phyloP scores from a whole-genome alignment of 2,329 filamentous ascomycete species.

The Pseudocercospora eumusae region DNA sequence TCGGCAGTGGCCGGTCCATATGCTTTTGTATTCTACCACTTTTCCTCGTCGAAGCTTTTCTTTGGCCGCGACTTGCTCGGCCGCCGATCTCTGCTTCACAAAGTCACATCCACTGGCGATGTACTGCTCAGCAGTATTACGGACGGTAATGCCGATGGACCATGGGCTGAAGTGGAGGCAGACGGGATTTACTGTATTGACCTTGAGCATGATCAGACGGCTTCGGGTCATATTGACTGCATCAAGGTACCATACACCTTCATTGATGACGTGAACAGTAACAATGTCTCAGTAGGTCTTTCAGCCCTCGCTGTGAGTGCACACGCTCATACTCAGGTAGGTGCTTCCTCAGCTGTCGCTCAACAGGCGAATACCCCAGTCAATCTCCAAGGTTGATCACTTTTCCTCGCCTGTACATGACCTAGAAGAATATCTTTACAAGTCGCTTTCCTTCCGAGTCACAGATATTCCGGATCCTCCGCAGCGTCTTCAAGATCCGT shows the following conservation, averaged over 20 bases:
- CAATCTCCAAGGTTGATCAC: conserved; percentile 18
- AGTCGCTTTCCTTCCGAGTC: conserved; percentile 45
- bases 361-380: conserved; percentile 28
- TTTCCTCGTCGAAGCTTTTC: conserved; percentile 62
- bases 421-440: conserved; percentile 30
- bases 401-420: conserved; percentile 29
- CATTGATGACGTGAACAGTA: conserved; percentile 8
- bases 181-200: conserved; percentile 75
- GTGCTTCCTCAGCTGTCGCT: conserved; percentile 37
- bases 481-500: background rate
- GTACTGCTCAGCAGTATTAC: conserved; percentile 72
- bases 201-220: conserved; percentile 41
- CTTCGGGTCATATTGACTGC: conserved; percentile 15
- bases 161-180: conserved; percentile 80
- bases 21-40: conserved; percentile 83
- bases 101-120: conserved; percentile 50
- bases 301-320: conserved; percentile 16
- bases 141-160: conserved; percentile 50
- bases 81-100: conserved; percentile 72
- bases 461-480: conserved; percentile 61
- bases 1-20: conserved; percentile 66
- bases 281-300: conserved; percentile 31
- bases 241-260: conserved; percentile 28
- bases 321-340: conserved; percentile 39
- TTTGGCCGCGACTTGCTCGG: conserved; percentile 88